Evolutionary conservation across 139 green algal species (phyloP).

Genomic region (Penium margaritaceum): DNA sequence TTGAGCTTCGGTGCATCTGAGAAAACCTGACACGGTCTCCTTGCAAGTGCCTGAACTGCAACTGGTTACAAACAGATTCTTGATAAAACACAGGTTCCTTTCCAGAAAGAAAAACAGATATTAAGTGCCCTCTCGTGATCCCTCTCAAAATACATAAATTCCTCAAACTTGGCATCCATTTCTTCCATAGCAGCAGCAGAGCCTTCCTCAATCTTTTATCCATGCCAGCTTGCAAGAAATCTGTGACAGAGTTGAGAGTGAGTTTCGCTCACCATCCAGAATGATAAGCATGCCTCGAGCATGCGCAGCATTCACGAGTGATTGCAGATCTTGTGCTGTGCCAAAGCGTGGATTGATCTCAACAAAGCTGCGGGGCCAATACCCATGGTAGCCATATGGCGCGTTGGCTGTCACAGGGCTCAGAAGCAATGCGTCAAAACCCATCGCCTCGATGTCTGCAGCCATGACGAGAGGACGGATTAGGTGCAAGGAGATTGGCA

Average conservation of each 20-base stretch:
- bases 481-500: no score
- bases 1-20: no score
- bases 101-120: no score
- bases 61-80: no score
- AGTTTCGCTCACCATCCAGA: conserved; percentile 4
- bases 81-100: no score
- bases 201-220: not conserved
- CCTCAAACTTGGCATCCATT: not conserved
- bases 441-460: conserved; percentile 27
- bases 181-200: not conserved
- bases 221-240: no score
- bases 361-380: conserved; percentile 18
- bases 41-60: no score
- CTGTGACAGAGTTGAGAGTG: no score
- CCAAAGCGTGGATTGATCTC: conserved; percentile 10
- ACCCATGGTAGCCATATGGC: conserved; percentile 21
- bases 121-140: no score
- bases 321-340: not conserved
- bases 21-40: no score
- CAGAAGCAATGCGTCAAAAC: conserved; percentile 18
- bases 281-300: conserved; percentile 6
- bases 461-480: no score
- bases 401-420: conserved; percentile 9
- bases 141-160: not conserved
- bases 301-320: not conserved